Evolutionary conservation across 2,329 filamentous ascomycete genomes (phyloP).

Genomic region (Ophiognomonia clavigignenti-juglandacearum): DNA sequence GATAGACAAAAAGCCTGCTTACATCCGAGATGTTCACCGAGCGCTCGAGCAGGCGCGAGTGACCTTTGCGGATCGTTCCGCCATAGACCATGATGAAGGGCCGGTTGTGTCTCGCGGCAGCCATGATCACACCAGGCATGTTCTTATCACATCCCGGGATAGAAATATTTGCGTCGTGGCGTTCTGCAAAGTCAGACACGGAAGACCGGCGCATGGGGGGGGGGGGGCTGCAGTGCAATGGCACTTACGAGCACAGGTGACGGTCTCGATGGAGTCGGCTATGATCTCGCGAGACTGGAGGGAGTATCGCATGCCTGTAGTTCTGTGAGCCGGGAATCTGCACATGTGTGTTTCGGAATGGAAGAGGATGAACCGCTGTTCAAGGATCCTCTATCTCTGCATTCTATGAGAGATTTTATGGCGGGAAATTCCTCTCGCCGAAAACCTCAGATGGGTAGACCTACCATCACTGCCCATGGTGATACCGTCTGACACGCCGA

Average conservation of each 20-base stretch:
- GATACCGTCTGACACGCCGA: constrained; percentile 95
- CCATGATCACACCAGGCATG: constrained; percentile 90
- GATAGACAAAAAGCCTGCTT: constrained; percentile 98
- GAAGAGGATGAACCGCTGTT: no score
- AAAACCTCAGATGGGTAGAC: no score
- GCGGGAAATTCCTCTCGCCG: no score
- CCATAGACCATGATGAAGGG: constrained; percentile 98
- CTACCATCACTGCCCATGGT: constrained; percentile 99
- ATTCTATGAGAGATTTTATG: no score
- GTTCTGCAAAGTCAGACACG: no score
- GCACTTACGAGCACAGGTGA: no score
- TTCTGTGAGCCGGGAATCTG: no score
- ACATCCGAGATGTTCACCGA: constrained; percentile 80
- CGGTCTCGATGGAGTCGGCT: constrained; percentile 96
- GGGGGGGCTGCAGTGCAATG: no score
- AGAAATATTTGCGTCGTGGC: constrained; percentile 96
- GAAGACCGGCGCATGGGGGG: no score
- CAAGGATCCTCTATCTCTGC: no score
- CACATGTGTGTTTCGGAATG: no score
- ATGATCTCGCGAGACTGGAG: constrained; percentile 95
- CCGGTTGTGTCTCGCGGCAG: constrained; percentile 90
- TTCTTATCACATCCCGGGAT: constrained; percentile 99
- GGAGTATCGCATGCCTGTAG: constrained; percentile 92
- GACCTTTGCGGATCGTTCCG: constrained; percentile 88
- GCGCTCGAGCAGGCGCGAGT: constrained; percentile 78